Evolutionary conservation across 73 alveolate species (phyloP), one percentile per base, ranked within the genome.

Genomic region (Diophrys appendiculata): DNA sequence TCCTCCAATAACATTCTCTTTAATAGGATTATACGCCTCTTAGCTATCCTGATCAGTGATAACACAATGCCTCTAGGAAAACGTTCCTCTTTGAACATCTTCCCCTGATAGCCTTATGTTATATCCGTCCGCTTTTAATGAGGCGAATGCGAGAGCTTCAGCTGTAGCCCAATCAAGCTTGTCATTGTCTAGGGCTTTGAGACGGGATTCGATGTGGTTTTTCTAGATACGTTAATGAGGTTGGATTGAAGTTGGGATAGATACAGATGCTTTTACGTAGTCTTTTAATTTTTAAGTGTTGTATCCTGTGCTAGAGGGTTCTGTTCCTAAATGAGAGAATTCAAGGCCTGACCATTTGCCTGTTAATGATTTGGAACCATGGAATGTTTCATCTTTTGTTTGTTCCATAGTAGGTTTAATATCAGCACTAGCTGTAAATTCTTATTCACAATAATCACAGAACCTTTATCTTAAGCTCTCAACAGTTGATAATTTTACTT

Each of bases 61-160:
- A 13, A 86, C 93, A 26, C 88, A 75, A 70, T 93, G 98, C 60
- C 98, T 86, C 33, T 93, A 92, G 32, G 93, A 84, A 76, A 93
- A 93, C 25, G 96, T 90, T n/a, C 95, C 98, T 65, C 98, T 90
- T 80, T 93, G 82, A 23, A 87, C 93, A 76, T 93, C 96, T 73
- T 93, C 94, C 26, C 96, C 96, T 29, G 90, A 29, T 23, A 93
- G 54, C 76, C 98, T 83, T 8, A 90, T 92, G 68, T 86, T 80
- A 68, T 88, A 89, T 33, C 97, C 97, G 34, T 94, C 97, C 29
- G 84, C 77, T 0, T 84, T 68, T 14, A 94, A 75, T 22, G 96
- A 75, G n/a, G 95, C 98, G 78, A 91, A 82, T 3, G 98, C 98
- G 77, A 94, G 69, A 18, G 93, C 93, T 73, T 94, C 98, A 55